A percentile compares a stretch with the other conserved stretches of the same genome.
phyloP scores from a whole-genome alignment of 108 stramenopile genomes.

The Cyclotella choctawhatcheeana region DNA sequence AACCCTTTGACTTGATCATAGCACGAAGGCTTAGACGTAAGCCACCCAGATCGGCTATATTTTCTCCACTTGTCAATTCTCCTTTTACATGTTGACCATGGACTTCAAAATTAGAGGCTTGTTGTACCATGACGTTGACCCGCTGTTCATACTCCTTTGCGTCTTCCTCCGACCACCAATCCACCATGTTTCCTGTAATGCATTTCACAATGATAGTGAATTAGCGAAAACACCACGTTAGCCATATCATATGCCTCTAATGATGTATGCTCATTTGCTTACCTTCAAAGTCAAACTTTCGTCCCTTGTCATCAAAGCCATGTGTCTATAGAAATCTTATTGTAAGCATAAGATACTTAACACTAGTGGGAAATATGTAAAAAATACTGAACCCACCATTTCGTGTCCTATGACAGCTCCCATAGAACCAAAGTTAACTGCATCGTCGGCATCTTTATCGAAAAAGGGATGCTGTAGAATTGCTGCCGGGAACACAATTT shows the following conservation, averaged over 20 bases:
- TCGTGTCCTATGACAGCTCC: slow-evolving; percentile 86
- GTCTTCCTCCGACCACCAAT: slow-evolving; percentile 87
- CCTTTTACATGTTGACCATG: slow-evolving; percentile 69
- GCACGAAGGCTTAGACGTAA: slow-evolving; percentile 69
- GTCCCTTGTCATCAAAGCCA: slow-evolving; percentile 89
- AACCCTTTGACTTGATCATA: slow-evolving; percentile 44
- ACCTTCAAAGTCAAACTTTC: slow-evolving; percentile 70
- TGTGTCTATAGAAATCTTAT: too few species aligned
- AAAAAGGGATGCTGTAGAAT: slow-evolving; percentile 90
- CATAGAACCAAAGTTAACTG: slow-evolving; percentile 84
- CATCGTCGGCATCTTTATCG: slow-evolving; percentile 74
- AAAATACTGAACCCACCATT: slow-evolving; percentile 66
- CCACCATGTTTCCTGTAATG: slow-evolving; percentile 78
- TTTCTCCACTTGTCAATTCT: slow-evolving; percentile 82
- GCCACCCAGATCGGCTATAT: slow-evolving; percentile 82
- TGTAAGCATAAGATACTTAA: too few species aligned
- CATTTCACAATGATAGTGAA: too few species aligned
- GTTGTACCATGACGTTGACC: slow-evolving; percentile 80
- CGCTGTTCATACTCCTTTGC: slow-evolving; percentile 69
- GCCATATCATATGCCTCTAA: too few species aligned
- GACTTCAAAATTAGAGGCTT: slow-evolving; percentile 72
- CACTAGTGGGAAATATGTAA: not conserved
- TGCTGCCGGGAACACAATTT: slow-evolving; percentile 88
- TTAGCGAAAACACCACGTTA: too few species aligned
- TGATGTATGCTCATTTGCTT: too few species aligned